These are phyloP conservation scores for Hamigera avellanea DNA, from an alignment of 495 filamentous ascomycete species.

Conservation along the genomic window DNA sequence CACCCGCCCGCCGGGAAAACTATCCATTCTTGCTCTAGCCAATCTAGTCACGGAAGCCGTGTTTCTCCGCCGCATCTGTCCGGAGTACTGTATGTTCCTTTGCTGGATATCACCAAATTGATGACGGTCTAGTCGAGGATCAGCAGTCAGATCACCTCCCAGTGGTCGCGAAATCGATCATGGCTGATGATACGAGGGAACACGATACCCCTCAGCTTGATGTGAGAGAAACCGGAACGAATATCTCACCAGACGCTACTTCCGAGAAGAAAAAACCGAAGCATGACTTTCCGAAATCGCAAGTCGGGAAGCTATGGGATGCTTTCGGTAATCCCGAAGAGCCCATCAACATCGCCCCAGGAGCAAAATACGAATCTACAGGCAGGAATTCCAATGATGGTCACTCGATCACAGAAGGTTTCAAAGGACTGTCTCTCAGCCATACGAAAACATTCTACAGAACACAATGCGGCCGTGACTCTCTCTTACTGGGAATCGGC, in stretches of 20 bases:
- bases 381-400: constrained; percentile 30
- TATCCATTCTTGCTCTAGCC: no score
- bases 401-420: constrained; percentile 46
- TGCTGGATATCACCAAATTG: no score
- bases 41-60: no score
- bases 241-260: background rate
- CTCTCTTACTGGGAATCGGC: constrained; percentile 71
- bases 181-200: constrained; percentile 47
- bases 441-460: constrained; percentile 68
- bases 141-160: no score
- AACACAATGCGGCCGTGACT: constrained; percentile 72
- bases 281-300: constrained; percentile 31
- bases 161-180: constrained; percentile 13
- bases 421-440: constrained; percentile 47
- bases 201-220: constrained; percentile 3
- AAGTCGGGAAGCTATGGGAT: constrained; percentile 41
- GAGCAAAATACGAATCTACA: constrained; percentile 32
- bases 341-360: constrained; percentile 36
- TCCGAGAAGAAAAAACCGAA: constrained; percentile 21
- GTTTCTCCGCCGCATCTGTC: no score
- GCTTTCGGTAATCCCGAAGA: constrained; percentile 39
- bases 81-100: no score
- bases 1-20: no score
- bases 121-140: no score
- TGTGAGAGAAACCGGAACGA: constrained; percentile 2